Conservation (phyloP, 2,329 filamentous ascomycete species). For the Penicillium griseofulvum region DNA sequence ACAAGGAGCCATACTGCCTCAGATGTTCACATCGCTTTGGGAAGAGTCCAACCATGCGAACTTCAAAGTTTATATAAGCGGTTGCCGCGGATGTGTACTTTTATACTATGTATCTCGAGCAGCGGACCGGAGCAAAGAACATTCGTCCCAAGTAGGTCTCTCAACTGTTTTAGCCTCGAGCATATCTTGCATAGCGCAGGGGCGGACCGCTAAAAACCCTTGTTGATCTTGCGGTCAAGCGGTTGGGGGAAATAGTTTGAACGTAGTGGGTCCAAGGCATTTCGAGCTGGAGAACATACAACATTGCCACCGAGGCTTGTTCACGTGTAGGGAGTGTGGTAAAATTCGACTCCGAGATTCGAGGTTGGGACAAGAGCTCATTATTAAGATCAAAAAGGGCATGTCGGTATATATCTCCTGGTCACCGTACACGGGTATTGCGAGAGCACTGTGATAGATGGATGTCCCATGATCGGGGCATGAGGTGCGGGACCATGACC, state of each 20-base stretch:
- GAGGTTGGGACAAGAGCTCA: not conserved
- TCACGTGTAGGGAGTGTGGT: not conserved
- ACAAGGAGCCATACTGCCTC: not conserved
- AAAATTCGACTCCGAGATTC: not conserved
- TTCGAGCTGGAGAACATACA: conserved; percentile 5
- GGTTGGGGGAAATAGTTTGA: conserved; percentile 18
- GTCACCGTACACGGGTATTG: not conserved
- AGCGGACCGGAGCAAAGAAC: not conserved
- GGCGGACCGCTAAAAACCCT: not conserved
- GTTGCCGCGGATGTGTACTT: not conserved
- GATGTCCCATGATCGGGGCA: conserved; percentile 22
- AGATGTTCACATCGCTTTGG: not conserved
- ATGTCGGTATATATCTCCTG: conserved; percentile 3
- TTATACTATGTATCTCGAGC: not conserved
- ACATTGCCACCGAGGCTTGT: not conserved
- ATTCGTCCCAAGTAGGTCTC: not conserved
- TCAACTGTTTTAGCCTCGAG: not conserved
- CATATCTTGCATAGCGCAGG: not conserved
- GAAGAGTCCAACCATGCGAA: not conserved
- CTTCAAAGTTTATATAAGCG: not conserved
- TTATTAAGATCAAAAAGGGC: too few species aligned
- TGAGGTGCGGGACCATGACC: conserved; percentile 19
- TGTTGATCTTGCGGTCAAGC: conserved; percentile 26
- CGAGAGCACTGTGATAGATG: not conserved
- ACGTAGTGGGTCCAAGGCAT: conserved; percentile 19